Evolutionary conservation across 768 basidiomycete genomes (phyloP).

Genomic region (Trametes meyenii): DNA sequence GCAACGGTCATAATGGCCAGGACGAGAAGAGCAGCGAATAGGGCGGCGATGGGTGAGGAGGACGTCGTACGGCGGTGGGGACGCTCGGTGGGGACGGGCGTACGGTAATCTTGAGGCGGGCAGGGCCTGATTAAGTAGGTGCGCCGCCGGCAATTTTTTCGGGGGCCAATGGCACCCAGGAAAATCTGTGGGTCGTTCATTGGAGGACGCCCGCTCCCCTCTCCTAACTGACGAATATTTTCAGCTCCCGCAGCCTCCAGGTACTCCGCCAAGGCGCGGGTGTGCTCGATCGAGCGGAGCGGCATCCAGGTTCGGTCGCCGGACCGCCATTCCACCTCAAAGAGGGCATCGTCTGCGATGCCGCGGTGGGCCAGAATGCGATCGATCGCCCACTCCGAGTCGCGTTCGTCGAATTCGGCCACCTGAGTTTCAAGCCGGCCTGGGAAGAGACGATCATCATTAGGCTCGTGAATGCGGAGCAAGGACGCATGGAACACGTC

Average conservation of each 20-base stretch:
- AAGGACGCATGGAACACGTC: conserved; percentile 37
- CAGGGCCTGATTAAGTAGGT: too few relatives aligned
- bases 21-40: neutral
- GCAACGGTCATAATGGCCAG: neutral
- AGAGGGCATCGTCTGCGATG: neutral
- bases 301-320: conserved; percentile 16
- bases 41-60: neutral
- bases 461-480: conserved; percentile 36
- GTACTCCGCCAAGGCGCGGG: conserved; percentile 5
- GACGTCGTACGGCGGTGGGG: neutral
- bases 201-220: neutral
- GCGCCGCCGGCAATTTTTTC: too few relatives aligned
- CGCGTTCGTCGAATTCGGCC: conserved; percentile 18
- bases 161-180: neutral
- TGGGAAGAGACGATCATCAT: conserved; percentile 37
- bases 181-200: conserved; percentile 13
- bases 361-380: conserved; percentile 1
- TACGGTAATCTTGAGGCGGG: neutral
- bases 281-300: neutral
- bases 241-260: conserved; percentile 1
- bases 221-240: neutral
- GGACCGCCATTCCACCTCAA: conserved; percentile 9
- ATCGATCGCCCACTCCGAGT: conserved; percentile 32
- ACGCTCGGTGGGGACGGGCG: neutral
- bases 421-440: conserved; percentile 18